phyloP scores from a whole-genome alignment of 2,329 filamentous ascomycete species.

The Talaromyces sp. region DNA sequence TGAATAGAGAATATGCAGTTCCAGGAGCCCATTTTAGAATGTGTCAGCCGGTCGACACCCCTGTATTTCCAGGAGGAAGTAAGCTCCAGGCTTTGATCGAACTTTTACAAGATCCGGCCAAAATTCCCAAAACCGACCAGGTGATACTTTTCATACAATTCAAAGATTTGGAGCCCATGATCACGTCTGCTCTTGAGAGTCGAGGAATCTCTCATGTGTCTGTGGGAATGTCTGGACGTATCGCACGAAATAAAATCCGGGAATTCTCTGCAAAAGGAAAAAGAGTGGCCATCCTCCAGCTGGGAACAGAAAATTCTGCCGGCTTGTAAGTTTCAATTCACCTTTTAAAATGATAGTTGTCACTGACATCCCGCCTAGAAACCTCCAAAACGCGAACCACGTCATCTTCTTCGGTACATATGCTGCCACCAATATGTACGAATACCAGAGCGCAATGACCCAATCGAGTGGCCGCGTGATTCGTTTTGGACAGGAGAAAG shows the following conservation, averaged over 20 bases:
- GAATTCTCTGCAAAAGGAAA: conserved; percentile 31
- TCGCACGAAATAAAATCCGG: conserved; percentile 29
- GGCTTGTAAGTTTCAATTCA: conserved; percentile 46
- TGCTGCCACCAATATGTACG: conserved; percentile 43
- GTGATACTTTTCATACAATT: conserved; percentile 54
- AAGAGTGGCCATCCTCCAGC: conserved; percentile 53
- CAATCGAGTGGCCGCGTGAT: conserved; percentile 59
- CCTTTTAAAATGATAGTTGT: neutral
- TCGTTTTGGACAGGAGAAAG: conserved; percentile 52
- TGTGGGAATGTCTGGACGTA: conserved; percentile 28
- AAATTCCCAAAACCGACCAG: conserved; percentile 40
- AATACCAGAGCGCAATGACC: conserved; percentile 53
- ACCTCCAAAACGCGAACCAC: conserved; percentile 59
- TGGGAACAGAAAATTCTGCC: conserved; percentile 52
- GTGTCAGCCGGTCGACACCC: neutral
- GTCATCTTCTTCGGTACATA: conserved; percentile 58
- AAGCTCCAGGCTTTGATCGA: conserved; percentile 45
- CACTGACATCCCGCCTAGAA: conserved; percentile 35
- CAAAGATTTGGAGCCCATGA: conserved; percentile 37
- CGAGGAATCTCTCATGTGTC: conserved; percentile 28
- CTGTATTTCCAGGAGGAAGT: conserved; percentile 30
- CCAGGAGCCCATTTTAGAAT: conserved; percentile 20
- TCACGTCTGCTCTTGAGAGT: conserved; percentile 20
- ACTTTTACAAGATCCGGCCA: conserved; percentile 31
- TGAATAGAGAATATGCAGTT: conserved; percentile 37